Percentiles rank a stretch among this genome's conserved stretches.
phyloP scores from a whole-genome alignment of 2,329 filamentous ascomycete genomes.

The Pseudocercospora vitis region DNA sequence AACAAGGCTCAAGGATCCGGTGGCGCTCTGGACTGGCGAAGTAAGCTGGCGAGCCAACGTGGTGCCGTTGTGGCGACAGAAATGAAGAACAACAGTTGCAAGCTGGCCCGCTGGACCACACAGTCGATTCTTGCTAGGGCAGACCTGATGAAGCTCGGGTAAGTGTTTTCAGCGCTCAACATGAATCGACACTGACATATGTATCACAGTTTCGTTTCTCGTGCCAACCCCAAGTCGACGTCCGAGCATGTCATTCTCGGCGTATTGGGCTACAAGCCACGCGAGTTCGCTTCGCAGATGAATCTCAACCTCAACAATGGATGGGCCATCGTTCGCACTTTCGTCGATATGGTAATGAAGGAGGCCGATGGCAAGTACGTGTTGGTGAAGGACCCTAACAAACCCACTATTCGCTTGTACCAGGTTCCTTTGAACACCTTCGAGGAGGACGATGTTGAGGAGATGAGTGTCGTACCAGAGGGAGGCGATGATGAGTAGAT shows the following conservation, averaged over 20 bases:
- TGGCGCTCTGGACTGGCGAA: constrained; percentile 93
- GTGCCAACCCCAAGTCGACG: constrained; percentile 85
- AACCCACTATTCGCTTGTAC: constrained; percentile 89
- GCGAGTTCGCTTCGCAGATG: constrained; percentile 97
- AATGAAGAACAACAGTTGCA: constrained; percentile 99
- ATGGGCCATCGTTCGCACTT: constrained; percentile 98
- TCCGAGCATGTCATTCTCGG: constrained; percentile 94
- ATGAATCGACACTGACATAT: constrained; percentile 8
- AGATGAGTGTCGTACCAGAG: constrained; percentile 57
- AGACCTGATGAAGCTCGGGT: constrained; percentile 99
- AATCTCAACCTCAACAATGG: constrained; percentile 95
- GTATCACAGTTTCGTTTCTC: constrained; percentile 78
- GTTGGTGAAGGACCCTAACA: constrained; percentile 87
- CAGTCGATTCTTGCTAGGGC: constrained; percentile 95
- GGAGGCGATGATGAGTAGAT: constrained; percentile 57
- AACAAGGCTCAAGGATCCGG: constrained; percentile 95
- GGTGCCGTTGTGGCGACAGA: constrained; percentile 97
- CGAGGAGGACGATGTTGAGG: constrained; percentile 84
- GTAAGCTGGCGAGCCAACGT: constrained; percentile 88
- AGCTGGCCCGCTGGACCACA: constrained; percentile 95
- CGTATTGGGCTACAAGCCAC: constrained; percentile 95
- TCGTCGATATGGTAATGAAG: constrained; percentile 87
- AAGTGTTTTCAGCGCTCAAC: no score
- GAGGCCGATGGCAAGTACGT: constrained; percentile 72
- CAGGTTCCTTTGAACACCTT: constrained; percentile 84